Base-by-base conservation (phyloP, 371 early-diverging fungal species). In the Basidiobolus meristosporus region DNA sequence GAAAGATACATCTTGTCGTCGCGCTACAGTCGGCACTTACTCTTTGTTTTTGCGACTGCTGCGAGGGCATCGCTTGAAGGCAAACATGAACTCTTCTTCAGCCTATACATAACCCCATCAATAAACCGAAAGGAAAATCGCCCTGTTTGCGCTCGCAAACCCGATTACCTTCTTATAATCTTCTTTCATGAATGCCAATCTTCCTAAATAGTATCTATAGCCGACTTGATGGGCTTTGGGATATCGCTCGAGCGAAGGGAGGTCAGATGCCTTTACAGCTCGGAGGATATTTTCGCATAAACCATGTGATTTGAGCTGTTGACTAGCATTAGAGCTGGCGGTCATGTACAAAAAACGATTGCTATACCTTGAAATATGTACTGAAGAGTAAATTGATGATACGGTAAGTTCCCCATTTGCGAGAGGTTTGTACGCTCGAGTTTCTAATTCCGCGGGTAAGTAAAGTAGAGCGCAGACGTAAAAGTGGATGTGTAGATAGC, bases 341-440 rank as follows among this genome's bases (percentile, higher is more conserved):
- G 11, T 14, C 4, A 29, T 38, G 33, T 41, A 19, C 11, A 40
- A 18, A 7, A 18, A 19, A 3, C 16, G 10, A 19, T 22, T 20
- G 2, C 36, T 46, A n/a, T 70, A 81, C 81, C 63, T 72, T 68
- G 52, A 86, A 80, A 43, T 90, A 90, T 2, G 79, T 81, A 35
- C 68, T 60, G 53, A 92, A 83, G 16, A 91, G 58, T 3, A 89
- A 62, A 26, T 79, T 82, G 40, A 73, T 73, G 52, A 90, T 68
- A 41, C 62, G 71, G 50, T 86, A 92, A 0, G 85, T 84, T 11
- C 91, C 93, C 74, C 83, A 86, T 44, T 86, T 87, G 26, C 86
- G 72, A 15, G 89, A 84, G n/a, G 47, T 40, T 3, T 43, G 41
- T 7, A 65, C 36, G 3, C 62, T 42, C 0, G 73, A 52, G 43